Conservation (phyloP, 371 early-diverging fungal species). For the Vairimorpha necatrix region DNA sequence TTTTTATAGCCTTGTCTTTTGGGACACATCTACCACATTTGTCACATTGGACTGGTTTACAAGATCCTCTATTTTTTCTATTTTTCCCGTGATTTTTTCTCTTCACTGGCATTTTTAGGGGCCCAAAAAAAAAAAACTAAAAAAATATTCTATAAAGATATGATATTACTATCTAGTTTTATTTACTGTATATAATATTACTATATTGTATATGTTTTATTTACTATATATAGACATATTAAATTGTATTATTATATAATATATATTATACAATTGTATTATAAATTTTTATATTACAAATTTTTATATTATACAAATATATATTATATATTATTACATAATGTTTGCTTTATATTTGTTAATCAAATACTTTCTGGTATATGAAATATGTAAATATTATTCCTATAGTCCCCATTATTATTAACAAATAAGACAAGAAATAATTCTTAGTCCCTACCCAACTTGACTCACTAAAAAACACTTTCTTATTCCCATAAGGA, state of each 20-base stretch:
- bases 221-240: too few species aligned
- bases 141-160: background rate
- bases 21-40: conserved; percentile 94
- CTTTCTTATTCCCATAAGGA: conserved; percentile 34
- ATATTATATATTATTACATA: too few species aligned
- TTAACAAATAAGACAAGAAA: conserved; percentile 33
- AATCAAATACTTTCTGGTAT: conserved; percentile 2
- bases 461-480: conserved; percentile 25
- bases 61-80: conserved; percentile 95
- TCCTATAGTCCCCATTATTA: conserved; percentile 36
- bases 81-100: conserved; percentile 95
- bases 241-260: too few species aligned
- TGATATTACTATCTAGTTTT: background rate
- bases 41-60: conserved; percentile 85
- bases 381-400: conserved; percentile 12
- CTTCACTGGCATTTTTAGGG: conserved; percentile 67
- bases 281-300: too few species aligned
- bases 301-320: too few species aligned
- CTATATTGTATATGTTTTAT: background rate
- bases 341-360: too few species aligned
- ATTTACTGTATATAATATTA: background rate
- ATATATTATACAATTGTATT: too few species aligned
- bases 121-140: background rate
- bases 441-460: conserved; percentile 53
- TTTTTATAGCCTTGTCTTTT: conserved; percentile 98